These are phyloP conservation scores for Coprinopsis sp. DNA, from an alignment of 768 basidiomycete species.

Conservation along the genomic window DNA sequence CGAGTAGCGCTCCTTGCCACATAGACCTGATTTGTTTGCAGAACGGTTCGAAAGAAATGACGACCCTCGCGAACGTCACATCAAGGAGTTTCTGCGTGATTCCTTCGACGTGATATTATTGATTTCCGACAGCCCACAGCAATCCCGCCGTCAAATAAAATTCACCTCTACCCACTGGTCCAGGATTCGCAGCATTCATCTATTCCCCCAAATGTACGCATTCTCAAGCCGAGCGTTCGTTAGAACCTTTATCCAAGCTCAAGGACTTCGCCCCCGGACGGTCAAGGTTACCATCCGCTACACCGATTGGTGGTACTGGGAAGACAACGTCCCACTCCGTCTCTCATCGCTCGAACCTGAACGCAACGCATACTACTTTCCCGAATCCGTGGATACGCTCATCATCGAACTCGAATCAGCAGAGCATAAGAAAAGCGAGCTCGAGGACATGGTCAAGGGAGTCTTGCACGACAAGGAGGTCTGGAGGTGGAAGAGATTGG, in stretches of 20 bases:
- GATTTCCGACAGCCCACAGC: background rate
- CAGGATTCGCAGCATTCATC: background rate
- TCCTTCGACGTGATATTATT: background rate
- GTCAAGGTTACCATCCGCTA: background rate
- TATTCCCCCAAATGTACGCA: background rate
- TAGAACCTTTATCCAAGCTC: background rate
- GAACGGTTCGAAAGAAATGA: too few species aligned
- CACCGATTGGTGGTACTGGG: background rate
- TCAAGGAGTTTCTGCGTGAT: background rate
- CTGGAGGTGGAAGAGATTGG: too few species aligned
- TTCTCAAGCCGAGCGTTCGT: background rate
- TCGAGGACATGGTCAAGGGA: too few species aligned
- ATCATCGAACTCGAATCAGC: background rate
- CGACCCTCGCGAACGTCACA: too few species aligned
- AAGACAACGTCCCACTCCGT: background rate
- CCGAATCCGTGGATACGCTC: too few species aligned
- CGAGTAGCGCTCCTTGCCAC: too few species aligned
- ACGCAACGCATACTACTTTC: too few species aligned
- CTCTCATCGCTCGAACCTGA: background rate
- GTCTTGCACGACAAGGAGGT: too few species aligned
- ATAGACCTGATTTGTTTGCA: too few species aligned
- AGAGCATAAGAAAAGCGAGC: background rate
- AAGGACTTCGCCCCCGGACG: background rate
- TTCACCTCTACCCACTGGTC: background rate
- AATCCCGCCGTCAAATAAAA: background rate